Conservation (phyloP, 768 basidiomycete species). For the Serendipita indica region DNA sequence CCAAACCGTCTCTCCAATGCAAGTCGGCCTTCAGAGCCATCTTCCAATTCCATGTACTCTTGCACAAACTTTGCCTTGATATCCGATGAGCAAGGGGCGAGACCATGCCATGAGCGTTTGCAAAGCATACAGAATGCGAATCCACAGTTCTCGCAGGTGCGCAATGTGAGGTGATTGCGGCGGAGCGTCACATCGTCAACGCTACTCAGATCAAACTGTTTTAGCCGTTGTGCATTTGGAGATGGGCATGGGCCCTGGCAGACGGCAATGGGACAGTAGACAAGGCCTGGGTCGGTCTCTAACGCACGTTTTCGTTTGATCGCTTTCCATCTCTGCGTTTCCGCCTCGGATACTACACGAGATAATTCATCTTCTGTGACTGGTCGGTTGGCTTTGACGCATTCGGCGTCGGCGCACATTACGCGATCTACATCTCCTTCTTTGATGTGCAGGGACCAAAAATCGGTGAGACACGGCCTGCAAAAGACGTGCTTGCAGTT, state of each 20-base stretch:
- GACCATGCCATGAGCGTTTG: conserved; percentile 56
- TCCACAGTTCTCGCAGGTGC: conserved; percentile 52
- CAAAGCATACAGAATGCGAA: conserved; percentile 80
- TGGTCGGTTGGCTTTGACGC: conserved; percentile 49
- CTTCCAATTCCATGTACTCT: conserved; percentile 47
- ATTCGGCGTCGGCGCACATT: conserved; percentile 65
- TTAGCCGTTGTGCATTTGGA: conserved; percentile 22
- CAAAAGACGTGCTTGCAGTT: conserved; percentile 72
- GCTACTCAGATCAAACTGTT: conserved; percentile 17
- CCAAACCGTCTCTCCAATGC: conserved; percentile 53
- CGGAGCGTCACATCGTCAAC: conserved; percentile 40
- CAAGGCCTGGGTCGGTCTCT: conserved; percentile 45
- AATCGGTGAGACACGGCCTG: conserved; percentile 59
- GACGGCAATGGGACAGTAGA: conserved; percentile 50
- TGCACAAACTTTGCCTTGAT: conserved; percentile 47
- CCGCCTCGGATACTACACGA: conserved; percentile 48
- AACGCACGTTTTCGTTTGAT: conserved; percentile 53
- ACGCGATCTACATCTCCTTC: conserved; percentile 69
- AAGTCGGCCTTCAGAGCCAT: conserved; percentile 34
- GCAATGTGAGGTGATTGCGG: conserved; percentile 46
- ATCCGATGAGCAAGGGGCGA: conserved; percentile 52
- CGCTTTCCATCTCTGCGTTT: conserved; percentile 63
- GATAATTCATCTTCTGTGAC: conserved; percentile 60
- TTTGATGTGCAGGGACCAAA: conserved; percentile 66
- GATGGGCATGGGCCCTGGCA: conserved; percentile 71